Conservation (phyloP, 1,284 basidiomycete species). For the Cutaneotrichosporon sp. region DNA sequence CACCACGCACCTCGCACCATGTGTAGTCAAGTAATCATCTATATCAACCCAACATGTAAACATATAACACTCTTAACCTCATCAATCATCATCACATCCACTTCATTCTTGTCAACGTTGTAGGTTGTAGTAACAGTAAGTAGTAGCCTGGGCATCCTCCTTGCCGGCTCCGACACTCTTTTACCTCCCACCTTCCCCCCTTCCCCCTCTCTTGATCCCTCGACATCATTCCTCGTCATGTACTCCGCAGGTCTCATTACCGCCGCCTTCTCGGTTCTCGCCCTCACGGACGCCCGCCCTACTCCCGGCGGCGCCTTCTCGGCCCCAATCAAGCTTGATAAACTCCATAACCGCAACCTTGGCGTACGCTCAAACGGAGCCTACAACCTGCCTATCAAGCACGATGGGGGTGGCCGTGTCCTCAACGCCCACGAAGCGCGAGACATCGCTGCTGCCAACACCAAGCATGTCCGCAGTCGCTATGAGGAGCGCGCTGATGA, state of each 20-base stretch:
- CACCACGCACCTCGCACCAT: too few species aligned
- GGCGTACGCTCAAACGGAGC: neutral
- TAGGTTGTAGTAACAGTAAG: too few species aligned
- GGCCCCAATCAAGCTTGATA: neutral
- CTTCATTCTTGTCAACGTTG: neutral
- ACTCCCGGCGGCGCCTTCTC: neutral
- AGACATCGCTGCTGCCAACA: neutral
- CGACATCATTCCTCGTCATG: neutral
- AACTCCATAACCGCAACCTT: neutral
- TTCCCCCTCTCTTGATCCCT: neutral
- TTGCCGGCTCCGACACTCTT: neutral
- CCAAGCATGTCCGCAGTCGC: neutral
- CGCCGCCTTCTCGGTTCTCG: neutral
- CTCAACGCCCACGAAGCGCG: neutral
- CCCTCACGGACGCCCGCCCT: neutral
- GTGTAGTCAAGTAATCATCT: too few species aligned
- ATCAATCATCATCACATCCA: too few species aligned
- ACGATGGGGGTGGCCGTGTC: neutral
- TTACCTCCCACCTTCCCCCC: neutral
- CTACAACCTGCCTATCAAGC: slow-evolving; percentile 1
- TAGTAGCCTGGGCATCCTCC: neutral
- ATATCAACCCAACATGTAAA: too few species aligned
- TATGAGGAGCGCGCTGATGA: slow-evolving; percentile 4
- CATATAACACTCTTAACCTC: too few species aligned
- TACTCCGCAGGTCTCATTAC: neutral